Evolutionary conservation across 1,284 basidiomycete species (phyloP).

Genomic region (Papiliotrema terrestris): DNA sequence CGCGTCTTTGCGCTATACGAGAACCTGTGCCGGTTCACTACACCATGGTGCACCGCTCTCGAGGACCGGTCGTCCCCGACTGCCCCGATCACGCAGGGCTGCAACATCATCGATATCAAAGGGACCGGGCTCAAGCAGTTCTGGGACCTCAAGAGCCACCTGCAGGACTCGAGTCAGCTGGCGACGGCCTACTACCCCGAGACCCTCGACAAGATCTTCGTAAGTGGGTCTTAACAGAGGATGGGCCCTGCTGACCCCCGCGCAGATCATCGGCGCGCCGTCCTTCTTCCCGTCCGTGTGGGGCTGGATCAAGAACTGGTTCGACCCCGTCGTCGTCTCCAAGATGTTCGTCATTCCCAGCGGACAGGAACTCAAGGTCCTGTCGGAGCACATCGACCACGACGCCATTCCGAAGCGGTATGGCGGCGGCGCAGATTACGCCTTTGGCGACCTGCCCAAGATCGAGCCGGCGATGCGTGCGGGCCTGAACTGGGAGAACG

Average conservation of each 20-base stretch:
- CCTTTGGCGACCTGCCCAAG: conserved; percentile 16
- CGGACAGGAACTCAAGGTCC: conserved; percentile 5
- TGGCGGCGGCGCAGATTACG: conserved; percentile 12
- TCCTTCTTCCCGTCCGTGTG: conserved; percentile 23
- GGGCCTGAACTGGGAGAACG: conserved; percentile 2
- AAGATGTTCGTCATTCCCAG: conserved; percentile 13
- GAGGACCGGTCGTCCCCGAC: conserved; percentile 7
- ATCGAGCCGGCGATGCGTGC: conserved; percentile 1
- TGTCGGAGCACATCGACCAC: conserved; percentile 13
- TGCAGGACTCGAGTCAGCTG: conserved; percentile 16
- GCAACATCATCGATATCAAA: conserved; percentile 20
- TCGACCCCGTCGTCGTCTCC: conserved; percentile 17
- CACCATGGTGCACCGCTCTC: conserved; percentile 12
- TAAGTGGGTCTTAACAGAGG: background rate
- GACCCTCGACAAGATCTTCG: conserved; percentile 20
- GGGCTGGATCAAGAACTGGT: conserved; percentile 18
- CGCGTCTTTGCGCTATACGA: conserved; percentile 18
- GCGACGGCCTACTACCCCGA: conserved; percentile 21
- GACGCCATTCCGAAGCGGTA: conserved; percentile 15
- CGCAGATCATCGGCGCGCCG: conserved; percentile 19
- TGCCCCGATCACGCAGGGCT: conserved; percentile 15
- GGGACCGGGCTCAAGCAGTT: conserved; percentile 15
- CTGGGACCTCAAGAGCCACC: conserved; percentile 17
- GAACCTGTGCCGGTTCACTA: conserved; percentile 13
- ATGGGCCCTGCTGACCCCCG: background rate